Percentiles rank a stretch among this genome's conserved stretches.
phyloP scores from a whole-genome alignment of 2,329 filamentous ascomycete species.

The Fusarium sp. region DNA sequence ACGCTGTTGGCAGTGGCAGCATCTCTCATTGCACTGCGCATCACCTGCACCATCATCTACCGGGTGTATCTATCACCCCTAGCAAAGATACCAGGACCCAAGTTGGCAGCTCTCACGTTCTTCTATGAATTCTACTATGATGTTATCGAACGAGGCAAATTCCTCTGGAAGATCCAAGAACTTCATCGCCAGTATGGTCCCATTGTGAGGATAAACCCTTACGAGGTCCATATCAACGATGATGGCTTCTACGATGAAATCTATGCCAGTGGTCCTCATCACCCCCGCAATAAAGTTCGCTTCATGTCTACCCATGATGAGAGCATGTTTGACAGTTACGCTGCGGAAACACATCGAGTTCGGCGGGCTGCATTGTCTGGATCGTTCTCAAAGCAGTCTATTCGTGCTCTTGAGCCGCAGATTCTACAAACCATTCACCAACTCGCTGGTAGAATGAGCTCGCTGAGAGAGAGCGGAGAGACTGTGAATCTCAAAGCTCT shows the following conservation, averaged over 20 bases:
- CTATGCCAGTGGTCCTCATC: background rate
- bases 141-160: background rate
- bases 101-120: background rate
- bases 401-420: background rate
- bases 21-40: background rate
- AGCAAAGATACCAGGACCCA: background rate
- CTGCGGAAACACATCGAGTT: background rate
- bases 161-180: background rate
- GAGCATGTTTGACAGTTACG: slow-evolving; percentile 1
- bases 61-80: background rate
- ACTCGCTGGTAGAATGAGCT: background rate
- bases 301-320: slow-evolving; percentile 4
- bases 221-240: background rate
- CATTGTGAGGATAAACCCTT: background rate
- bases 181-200: background rate
- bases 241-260: background rate
- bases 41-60: background rate
- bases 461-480: background rate
- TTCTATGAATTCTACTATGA: slow-evolving; percentile 4
- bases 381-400: background rate
- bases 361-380: background rate
- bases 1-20: background rate
- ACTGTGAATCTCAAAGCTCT: background rate
- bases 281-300: background rate
- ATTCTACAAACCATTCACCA: background rate